Conservation (phyloP, 2,329 filamentous ascomycete genomes). For the Arthrobotrys sinensis region DNA sequence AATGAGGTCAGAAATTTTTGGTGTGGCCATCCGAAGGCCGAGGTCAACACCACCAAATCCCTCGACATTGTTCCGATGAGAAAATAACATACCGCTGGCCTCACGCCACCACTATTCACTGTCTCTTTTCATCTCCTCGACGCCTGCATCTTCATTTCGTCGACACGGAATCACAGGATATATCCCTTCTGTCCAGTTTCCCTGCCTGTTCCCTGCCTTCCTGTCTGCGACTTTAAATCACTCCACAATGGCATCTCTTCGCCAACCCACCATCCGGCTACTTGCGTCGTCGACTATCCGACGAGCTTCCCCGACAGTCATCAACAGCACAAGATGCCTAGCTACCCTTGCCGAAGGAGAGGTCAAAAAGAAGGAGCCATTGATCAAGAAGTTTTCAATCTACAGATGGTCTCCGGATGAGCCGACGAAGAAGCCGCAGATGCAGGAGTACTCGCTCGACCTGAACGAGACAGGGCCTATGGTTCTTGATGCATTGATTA, state of each 20-base stretch:
- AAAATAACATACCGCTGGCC: slow-evolving; percentile 47
- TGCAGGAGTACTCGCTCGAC: slow-evolving; percentile 96
- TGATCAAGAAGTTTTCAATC: slow-evolving; percentile 95
- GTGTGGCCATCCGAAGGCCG: slow-evolving; percentile 60
- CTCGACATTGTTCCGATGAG: slow-evolving; percentile 60
- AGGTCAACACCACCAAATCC: slow-evolving; percentile 57
- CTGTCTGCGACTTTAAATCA: slow-evolving; percentile 17
- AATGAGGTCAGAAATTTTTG: slow-evolving; percentile 61
- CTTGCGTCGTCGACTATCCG: slow-evolving; percentile 62
- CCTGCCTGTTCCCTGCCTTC: slow-evolving; percentile 21
- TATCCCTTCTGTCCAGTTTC: slow-evolving; percentile 9
- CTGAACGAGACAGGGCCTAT: slow-evolving; percentile 99
- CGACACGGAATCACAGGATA: slow-evolving; percentile 38
- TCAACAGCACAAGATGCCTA: slow-evolving; percentile 61
- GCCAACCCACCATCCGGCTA: slow-evolving; percentile 60
- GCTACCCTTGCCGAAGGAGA: slow-evolving; percentile 73
- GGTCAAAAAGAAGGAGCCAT: slow-evolving; percentile 71
- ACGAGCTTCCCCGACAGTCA: slow-evolving; percentile 48
- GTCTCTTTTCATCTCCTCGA: slow-evolving; percentile 24
- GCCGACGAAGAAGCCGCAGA: slow-evolving; percentile 90
- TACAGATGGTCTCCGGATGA: slow-evolving; percentile 98
- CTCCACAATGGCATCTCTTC: slow-evolving; percentile 48
- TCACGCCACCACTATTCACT: slow-evolving; percentile 44
- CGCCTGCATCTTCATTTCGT: slow-evolving; percentile 24
- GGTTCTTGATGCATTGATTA: slow-evolving; percentile 95